These are phyloP conservation scores for Cyberlindnera mycetangii DNA, from an alignment of 805 yeast species.

Conservation along the genomic window DNA sequence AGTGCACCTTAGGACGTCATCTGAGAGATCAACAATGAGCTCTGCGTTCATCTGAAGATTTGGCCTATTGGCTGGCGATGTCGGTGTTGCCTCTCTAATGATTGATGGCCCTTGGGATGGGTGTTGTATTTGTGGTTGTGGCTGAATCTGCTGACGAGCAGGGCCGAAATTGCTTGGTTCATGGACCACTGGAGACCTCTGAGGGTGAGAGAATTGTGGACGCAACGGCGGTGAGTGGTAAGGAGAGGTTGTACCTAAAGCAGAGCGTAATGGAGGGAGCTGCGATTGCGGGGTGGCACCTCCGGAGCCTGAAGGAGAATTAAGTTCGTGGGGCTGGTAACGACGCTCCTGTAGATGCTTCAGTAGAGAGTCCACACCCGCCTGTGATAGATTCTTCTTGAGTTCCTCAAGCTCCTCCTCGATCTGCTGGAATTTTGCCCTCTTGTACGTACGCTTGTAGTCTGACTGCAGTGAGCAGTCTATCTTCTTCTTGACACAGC, in stretches of 20 bases:
- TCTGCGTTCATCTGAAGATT: constrained; percentile 14
- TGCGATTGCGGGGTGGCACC: constrained; percentile 1
- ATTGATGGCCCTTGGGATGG: constrained; percentile 23
- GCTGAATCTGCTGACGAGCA: neutral
- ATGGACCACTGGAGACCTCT: constrained; percentile 4
- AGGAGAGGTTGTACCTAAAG: constrained; percentile 4
- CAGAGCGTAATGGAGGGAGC: constrained; percentile 15
- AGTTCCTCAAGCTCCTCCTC: constrained; percentile 77
- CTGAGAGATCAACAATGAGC: constrained; percentile 27
- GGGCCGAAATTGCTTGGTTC: neutral
- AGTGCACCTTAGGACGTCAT: constrained; percentile 46
- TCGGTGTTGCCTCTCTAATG: constrained; percentile 22
- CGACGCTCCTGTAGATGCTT: constrained; percentile 22
- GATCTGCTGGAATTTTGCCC: constrained; percentile 78
- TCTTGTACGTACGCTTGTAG: constrained; percentile 84
- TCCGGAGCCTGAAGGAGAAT: constrained; percentile 5
- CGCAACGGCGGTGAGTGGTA: constrained; percentile 12
- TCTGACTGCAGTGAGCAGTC: constrained; percentile 73
- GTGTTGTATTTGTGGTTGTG: neutral
- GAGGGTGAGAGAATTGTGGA: constrained; percentile 9
- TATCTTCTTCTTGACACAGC: constrained; percentile 71
- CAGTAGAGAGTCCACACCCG: constrained; percentile 24
- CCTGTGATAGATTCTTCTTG: constrained; percentile 46
- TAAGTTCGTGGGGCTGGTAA: constrained; percentile 19
- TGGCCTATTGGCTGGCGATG: constrained; percentile 8